Evolutionary conservation across 148 eudicot genomes (phyloP).

Genomic region (Silene conica): DNA sequence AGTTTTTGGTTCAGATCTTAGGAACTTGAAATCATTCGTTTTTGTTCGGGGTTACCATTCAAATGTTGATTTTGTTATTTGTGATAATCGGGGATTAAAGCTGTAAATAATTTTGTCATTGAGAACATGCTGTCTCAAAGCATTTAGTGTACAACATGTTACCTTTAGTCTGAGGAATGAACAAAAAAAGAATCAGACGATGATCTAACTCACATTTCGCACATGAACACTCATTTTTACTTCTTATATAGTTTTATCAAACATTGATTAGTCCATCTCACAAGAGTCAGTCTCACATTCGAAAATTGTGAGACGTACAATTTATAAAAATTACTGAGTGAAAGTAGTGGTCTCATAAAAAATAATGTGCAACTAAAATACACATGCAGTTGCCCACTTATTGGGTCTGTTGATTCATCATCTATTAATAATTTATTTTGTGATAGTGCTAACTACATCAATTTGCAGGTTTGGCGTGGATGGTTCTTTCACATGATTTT

Average conservation of each 20-base stretch:
- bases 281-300: no score
- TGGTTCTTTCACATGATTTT: constrained; percentile 73
- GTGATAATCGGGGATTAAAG: neutral
- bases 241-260: no score
- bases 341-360: no score
- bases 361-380: no score
- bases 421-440: neutral
- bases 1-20: neutral
- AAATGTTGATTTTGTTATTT: neutral
- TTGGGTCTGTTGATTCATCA: neutral
- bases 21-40: no score
- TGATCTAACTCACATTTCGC: neutral
- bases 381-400: neutral
- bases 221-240: neutral
- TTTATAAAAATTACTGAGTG: no score
- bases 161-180: neutral
- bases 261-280: no score
- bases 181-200: neutral
- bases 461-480: constrained; percentile 95
- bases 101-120: neutral
- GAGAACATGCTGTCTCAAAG: neutral
- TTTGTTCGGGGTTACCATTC: neutral
- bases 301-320: no score
- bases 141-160: neutral
- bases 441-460: no score